These are phyloP conservation scores for Cenococcum geophilum DNA, from an alignment of 495 filamentous ascomycete species.

Conservation along the genomic window DNA sequence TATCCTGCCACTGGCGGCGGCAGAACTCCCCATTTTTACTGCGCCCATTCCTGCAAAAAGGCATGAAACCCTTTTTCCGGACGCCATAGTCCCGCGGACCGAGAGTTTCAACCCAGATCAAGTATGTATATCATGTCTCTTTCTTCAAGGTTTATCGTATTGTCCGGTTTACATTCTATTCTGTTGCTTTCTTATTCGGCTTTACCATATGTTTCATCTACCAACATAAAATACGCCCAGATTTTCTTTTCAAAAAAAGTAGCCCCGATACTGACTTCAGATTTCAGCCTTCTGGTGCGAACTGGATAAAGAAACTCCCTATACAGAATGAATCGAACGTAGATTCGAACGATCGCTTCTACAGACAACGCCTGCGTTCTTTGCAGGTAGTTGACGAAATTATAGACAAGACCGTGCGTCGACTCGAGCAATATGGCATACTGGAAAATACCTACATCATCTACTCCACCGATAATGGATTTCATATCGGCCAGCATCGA, in stretches of 20 bases:
- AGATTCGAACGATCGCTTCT: constrained; percentile 63
- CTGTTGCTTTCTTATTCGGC: too few relatives aligned
- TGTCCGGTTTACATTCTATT: too few relatives aligned
- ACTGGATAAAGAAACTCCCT: constrained; percentile 54
- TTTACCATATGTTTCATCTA: too few relatives aligned
- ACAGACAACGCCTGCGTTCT: constrained; percentile 55
- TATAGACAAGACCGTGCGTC: constrained; percentile 51
- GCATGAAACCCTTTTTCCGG: constrained; percentile 46
- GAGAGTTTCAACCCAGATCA: constrained; percentile 43
- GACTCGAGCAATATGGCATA: constrained; percentile 47
- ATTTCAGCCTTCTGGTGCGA: constrained; percentile 47
- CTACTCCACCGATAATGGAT: constrained; percentile 70
- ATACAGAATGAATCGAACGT: constrained; percentile 50
- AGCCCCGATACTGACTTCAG: too few relatives aligned
- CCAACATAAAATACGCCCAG: too few relatives aligned
- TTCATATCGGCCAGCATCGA: constrained; percentile 68
- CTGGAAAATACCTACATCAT: constrained; percentile 66
- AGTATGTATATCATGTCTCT: too few relatives aligned
- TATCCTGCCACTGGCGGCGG: constrained; percentile 29
- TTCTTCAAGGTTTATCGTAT: too few relatives aligned
- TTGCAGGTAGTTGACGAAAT: constrained; percentile 67
- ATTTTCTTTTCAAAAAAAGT: too few relatives aligned
- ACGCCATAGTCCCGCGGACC: constrained; percentile 46
- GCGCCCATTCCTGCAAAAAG: constrained; percentile 30
- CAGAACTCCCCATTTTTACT: constrained; percentile 27